Conservation (phyloP, 805 yeast species). For the Priceomyces carsonii region DNA sequence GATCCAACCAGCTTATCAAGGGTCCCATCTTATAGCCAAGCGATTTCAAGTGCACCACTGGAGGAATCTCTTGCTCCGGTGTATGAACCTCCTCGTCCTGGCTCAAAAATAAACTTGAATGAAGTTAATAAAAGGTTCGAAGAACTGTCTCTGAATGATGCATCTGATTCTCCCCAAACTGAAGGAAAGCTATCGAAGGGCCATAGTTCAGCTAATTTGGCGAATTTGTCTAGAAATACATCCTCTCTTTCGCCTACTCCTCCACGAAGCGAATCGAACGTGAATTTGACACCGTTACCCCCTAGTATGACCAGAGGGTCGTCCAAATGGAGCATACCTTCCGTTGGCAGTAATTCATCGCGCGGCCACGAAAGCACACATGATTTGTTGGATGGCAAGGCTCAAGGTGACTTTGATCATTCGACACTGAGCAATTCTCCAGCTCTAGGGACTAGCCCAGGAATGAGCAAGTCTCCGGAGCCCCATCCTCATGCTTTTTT, state of each 20-base stretch:
- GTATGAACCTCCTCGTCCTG: slow-evolving; percentile 56
- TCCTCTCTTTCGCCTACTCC: slow-evolving; percentile 7
- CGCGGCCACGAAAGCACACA: no score
- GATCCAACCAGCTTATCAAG: slow-evolving; percentile 44
- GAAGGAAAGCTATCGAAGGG: slow-evolving; percentile 26
- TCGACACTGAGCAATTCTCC: no score
- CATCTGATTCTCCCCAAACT: slow-evolving; percentile 8
- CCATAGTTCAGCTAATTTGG: slow-evolving; percentile 23
- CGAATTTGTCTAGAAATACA: slow-evolving; percentile 11
- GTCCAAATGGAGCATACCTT: slow-evolving; percentile 4
- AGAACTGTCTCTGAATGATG: slow-evolving; percentile 12
- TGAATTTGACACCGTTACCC: slow-evolving; percentile 1
- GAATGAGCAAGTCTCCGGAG: no score
- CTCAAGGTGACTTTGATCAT: no score
- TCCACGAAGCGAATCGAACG: background rate
- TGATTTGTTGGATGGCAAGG: no score
- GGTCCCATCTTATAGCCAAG: slow-evolving; percentile 86
- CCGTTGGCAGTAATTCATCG: no score
- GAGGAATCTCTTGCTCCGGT: slow-evolving; percentile 68
- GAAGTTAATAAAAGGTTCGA: slow-evolving; percentile 33
- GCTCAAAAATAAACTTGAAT: slow-evolving; percentile 35
- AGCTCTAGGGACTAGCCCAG: no score
- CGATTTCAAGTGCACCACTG: slow-evolving; percentile 56
- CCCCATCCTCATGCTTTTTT: no score
- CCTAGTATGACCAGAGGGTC: slow-evolving; percentile 4